Evolutionary conservation across 306 rosid genomes (phyloP).

Genomic region (Medicago arabica): DNA sequence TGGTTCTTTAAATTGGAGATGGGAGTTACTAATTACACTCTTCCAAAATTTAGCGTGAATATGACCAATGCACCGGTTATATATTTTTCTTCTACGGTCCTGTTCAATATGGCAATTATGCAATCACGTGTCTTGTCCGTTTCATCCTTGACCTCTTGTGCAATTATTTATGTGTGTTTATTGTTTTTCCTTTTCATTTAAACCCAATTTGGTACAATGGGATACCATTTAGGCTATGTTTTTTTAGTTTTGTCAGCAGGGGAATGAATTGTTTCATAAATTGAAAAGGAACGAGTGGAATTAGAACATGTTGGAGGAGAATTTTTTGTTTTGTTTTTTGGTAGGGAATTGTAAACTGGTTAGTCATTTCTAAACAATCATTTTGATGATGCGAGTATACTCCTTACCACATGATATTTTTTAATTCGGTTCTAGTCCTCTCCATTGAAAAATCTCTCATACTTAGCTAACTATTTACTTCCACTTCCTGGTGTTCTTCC

Average conservation of each 20-base stretch:
- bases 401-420: neutral
- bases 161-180: slow-evolving; percentile 8
- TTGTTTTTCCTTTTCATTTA: neutral
- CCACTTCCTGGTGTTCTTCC: neutral
- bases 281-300: slow-evolving; percentile 8
- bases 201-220: slow-evolving; percentile 3
- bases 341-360: neutral
- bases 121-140: slow-evolving; percentile 5
- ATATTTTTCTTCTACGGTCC: slow-evolving; percentile 1
- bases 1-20: slow-evolving; percentile 20
- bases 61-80: slow-evolving; percentile 1
- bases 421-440: neutral
- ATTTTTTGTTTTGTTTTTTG: neutral
- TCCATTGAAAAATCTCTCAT: slow-evolving; percentile 12
- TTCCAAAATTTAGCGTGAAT: neutral
- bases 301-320: neutral
- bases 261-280: slow-evolving; percentile 1
- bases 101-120: slow-evolving; percentile 32
- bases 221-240: slow-evolving; percentile 15
- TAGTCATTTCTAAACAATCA: slow-evolving; percentile 2
- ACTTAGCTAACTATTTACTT: neutral
- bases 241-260: slow-evolving; percentile 13
- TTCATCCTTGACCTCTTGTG: slow-evolving; percentile 26
- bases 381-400: neutral
- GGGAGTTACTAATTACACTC: slow-evolving; percentile 1